Evolutionary conservation across 2,329 filamentous ascomycete species (phyloP).

Genomic region (Ophiocordyceps australis): DNA sequence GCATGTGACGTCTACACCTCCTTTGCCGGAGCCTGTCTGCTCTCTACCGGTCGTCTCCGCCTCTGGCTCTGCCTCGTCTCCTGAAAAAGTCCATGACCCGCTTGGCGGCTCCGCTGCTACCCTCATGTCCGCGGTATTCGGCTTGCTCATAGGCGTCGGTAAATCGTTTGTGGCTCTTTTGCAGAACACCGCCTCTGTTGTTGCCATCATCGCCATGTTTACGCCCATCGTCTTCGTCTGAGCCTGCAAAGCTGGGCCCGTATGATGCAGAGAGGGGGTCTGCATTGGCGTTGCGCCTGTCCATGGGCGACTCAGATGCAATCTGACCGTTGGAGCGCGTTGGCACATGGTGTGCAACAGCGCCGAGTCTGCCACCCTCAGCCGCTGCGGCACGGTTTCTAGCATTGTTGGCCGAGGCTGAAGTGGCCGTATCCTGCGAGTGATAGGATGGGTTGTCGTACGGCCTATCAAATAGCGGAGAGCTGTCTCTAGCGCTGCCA

Average conservation of each 20-base stretch:
- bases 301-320: conserved; percentile 35
- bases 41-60: conserved; percentile 32
- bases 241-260: conserved; percentile 21
- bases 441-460: conserved; percentile 19
- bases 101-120: conserved; percentile 73
- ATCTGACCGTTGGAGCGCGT: conserved; percentile 25
- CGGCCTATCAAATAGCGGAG: conserved; percentile 19
- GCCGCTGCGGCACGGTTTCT: conserved; percentile 21
- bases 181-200: conserved; percentile 39
- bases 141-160: conserved; percentile 74
- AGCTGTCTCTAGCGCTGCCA: conserved; percentile 15
- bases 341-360: conserved; percentile 27
- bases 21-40: background rate
- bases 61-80: conserved; percentile 60
- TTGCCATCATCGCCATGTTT: conserved; percentile 14
- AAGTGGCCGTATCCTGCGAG: conserved; percentile 12
- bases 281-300: conserved; percentile 23
- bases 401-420: conserved; percentile 20
- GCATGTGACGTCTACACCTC: no score
- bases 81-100: conserved; percentile 98
- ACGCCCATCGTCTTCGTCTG: conserved; percentile 22
- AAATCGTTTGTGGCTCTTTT: conserved; percentile 80
- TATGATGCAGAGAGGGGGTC: conserved; percentile 22
- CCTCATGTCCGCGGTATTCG: conserved; percentile 47
- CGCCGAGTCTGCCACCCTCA: conserved; percentile 19